Conservation (phyloP, 2,329 filamentous ascomycete species). For the Trichophyton verrucosum region DNA sequence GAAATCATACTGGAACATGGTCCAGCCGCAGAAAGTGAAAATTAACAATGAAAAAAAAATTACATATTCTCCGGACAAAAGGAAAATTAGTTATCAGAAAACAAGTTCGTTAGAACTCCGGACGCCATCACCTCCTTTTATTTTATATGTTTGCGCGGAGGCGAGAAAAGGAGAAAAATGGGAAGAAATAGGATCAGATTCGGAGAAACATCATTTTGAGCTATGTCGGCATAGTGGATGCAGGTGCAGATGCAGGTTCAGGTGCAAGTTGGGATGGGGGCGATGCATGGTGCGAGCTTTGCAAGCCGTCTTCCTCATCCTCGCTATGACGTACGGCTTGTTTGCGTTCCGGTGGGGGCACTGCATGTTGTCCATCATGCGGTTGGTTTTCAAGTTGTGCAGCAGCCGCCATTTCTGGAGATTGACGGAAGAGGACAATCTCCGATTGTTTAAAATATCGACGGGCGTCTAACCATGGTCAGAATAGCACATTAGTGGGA, state of each 20-base stretch:
- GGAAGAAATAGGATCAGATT: too few relatives aligned
- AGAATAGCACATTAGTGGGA: neutral
- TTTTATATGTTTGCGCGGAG: neutral
- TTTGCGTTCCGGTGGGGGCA: neutral
- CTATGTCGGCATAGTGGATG: neutral
- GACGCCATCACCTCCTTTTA: neutral
- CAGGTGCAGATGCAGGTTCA: neutral
- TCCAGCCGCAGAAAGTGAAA: too few relatives aligned
- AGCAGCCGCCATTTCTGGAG: slow-evolving; percentile 19
- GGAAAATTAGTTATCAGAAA: neutral
- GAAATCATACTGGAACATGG: neutral
- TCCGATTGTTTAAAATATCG: slow-evolving; percentile 99
- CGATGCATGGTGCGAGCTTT: neutral
- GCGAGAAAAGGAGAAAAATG: neutral
- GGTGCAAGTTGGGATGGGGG: neutral
- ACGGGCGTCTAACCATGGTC: slow-evolving; percentile 59
- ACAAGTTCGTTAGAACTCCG: neutral
- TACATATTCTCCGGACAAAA: neutral
- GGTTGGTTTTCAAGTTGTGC: slow-evolving; percentile 2
- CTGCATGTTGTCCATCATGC: slow-evolving; percentile 1
- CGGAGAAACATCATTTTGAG: neutral
- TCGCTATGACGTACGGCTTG: neutral
- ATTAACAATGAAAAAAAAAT: neutral
- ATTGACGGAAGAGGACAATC: slow-evolving; percentile 87
- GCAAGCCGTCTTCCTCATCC: neutral